These are phyloP conservation scores for Poa annua DNA, from an alignment of 176 grass and related monocot genomes.

Conservation along the genomic window DNA sequence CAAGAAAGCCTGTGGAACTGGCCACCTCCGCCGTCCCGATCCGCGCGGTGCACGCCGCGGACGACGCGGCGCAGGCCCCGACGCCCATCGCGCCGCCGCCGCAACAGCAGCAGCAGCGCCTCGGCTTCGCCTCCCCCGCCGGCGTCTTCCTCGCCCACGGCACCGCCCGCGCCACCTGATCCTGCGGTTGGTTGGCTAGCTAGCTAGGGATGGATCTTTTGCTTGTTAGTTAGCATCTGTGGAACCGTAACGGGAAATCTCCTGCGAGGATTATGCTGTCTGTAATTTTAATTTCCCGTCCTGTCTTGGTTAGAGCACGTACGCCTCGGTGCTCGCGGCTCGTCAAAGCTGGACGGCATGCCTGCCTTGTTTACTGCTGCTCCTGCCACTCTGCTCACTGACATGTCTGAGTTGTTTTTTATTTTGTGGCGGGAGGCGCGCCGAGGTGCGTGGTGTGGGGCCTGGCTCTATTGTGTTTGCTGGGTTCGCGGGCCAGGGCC, in stretches of 20 bases:
- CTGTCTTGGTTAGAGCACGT: background rate
- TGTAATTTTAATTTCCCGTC: background rate
- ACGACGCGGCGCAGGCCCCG: background rate
- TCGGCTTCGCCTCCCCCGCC: constrained; percentile 56
- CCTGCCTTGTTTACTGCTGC: constrained; percentile 24
- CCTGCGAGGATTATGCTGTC: constrained; percentile 36
- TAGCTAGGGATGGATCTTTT: background rate
- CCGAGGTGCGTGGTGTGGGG: background rate
- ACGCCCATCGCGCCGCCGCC: background rate
- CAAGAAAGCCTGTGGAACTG: constrained; percentile 85
- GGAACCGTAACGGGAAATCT: background rate
- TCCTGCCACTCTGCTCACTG: constrained; percentile 1
- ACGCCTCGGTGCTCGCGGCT: background rate
- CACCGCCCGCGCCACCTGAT: constrained; percentile 25
- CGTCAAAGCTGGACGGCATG: constrained; percentile 18
- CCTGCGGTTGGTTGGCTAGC: too few species aligned
- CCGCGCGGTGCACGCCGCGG: constrained; percentile 1
- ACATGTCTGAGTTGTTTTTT: constrained; percentile 22
- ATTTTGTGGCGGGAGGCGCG: background rate
- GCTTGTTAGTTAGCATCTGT: background rate
- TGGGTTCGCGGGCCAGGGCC: background rate
- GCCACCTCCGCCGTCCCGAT: background rate
- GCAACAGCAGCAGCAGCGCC: constrained; percentile 35
- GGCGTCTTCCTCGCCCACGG: constrained; percentile 45
- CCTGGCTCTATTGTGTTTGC: too few species aligned